Percentiles rank a stretch among this genome's conserved stretches.
These are phyloP conservation scores for Paxillus involutus DNA, from an alignment of 768 basidiomycete species.

Conservation along the genomic window DNA sequence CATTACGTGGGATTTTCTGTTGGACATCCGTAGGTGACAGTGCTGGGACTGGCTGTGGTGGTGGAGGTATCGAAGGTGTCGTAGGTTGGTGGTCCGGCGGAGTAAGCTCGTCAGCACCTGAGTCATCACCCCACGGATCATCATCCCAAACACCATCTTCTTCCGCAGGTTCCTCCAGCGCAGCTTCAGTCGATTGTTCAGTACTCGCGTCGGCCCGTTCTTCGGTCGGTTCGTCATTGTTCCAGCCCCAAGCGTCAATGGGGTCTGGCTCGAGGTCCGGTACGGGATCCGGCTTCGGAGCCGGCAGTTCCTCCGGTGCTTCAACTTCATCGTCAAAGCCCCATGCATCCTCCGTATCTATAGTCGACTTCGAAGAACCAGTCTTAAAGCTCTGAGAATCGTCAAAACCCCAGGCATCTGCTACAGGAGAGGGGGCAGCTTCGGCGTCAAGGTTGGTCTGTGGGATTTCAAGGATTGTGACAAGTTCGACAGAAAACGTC, in stretches of 20 bases:
- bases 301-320: slow-evolving; percentile 18
- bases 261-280: slow-evolving; percentile 38
- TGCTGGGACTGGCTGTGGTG: slow-evolving; percentile 32
- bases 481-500: slow-evolving; percentile 27
- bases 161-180: slow-evolving; percentile 30
- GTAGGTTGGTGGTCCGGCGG: slow-evolving; percentile 30
- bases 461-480: slow-evolving; percentile 1
- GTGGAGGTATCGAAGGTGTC: slow-evolving; percentile 18
- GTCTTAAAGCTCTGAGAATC: slow-evolving; percentile 35
- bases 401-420: slow-evolving; percentile 48
- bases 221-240: slow-evolving; percentile 46
- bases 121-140: slow-evolving; percentile 63
- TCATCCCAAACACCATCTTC: slow-evolving; percentile 64
- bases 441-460: background rate
- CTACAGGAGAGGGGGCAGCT: slow-evolving; percentile 4
- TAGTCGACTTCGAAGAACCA: slow-evolving; percentile 22
- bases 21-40: slow-evolving; percentile 56
- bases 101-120: slow-evolving; percentile 26
- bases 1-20: slow-evolving; percentile 40
- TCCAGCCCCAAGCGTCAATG: slow-evolving; percentile 77
- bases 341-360: slow-evolving; percentile 42
- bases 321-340: slow-evolving; percentile 51
- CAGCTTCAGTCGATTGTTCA: slow-evolving; percentile 1
- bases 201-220: slow-evolving; percentile 28
- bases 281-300: slow-evolving; percentile 12